Conservation (phyloP, 1,284 basidiomycete genomes). For the Pyrrhoderma noxium region DNA sequence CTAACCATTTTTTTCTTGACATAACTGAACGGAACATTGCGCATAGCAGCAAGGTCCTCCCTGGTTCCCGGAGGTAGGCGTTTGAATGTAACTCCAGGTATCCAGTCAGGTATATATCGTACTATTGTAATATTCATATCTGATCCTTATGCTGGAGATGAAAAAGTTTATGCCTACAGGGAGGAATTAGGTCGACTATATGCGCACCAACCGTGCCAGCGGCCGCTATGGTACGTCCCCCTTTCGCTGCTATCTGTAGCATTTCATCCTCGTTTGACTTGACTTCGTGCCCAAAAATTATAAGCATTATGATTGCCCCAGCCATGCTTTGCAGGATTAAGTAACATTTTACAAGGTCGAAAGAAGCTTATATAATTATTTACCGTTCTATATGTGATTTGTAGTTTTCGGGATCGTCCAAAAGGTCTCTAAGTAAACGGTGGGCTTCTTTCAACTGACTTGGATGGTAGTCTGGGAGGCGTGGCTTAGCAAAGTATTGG, state of each 20-base stretch:
- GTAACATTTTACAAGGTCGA: neutral
- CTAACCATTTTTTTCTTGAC: slow-evolving; percentile 16
- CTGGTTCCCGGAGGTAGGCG: slow-evolving; percentile 11
- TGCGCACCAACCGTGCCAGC: slow-evolving; percentile 24
- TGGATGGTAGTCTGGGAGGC: too few relatives aligned
- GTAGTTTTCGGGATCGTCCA: too few relatives aligned
- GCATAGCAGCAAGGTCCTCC: slow-evolving; percentile 11
- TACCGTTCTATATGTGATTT: too few relatives aligned
- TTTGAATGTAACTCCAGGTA: slow-evolving; percentile 42
- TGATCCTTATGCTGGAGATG: neutral
- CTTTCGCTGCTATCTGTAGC: slow-evolving; percentile 22
- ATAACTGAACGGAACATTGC: slow-evolving; percentile 11
- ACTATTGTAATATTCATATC: slow-evolving; percentile 25
- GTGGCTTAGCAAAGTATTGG: too few relatives aligned
- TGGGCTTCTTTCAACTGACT: too few relatives aligned
- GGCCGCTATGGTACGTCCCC: slow-evolving; percentile 20
- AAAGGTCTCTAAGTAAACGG: too few relatives aligned
- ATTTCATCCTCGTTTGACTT: slow-evolving; percentile 23
- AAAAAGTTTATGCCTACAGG: slow-evolving; percentile 22
- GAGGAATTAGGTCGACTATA: slow-evolving; percentile 31
- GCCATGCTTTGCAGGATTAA: slow-evolving; percentile 14
- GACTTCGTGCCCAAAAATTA: slow-evolving; percentile 30
- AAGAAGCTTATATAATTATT: too few relatives aligned
- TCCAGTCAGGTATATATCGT: slow-evolving; percentile 39
- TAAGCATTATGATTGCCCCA: slow-evolving; percentile 26